phyloP scores from a whole-genome alignment of 345 rosid species.

The Populus ilicifolia region DNA sequence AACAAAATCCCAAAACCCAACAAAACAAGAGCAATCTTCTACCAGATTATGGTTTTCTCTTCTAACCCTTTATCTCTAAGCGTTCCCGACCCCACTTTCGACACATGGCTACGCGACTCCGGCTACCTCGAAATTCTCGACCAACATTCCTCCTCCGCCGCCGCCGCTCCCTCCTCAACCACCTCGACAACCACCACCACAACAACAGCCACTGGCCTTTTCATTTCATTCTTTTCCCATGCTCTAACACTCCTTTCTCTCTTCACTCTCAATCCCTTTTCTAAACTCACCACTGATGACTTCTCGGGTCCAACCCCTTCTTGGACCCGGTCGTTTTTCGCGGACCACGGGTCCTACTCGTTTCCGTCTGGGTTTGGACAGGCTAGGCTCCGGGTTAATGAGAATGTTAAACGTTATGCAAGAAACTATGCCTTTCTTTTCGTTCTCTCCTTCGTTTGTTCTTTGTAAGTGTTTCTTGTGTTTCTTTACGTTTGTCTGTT shows the following conservation, averaged over 20 bases:
- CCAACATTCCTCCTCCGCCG: constrained; percentile 42
- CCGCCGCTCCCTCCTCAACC: constrained; percentile 19
- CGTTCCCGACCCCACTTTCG: constrained; percentile 77
- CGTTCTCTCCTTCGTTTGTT: constrained; percentile 76
- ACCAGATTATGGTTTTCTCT: constrained; percentile 31
- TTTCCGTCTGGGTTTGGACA: constrained; percentile 71
- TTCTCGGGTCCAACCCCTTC: constrained; percentile 68
- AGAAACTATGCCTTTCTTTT: constrained; percentile 74
- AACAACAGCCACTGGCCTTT: constrained; percentile 37
- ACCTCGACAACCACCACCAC: constrained; percentile 30
- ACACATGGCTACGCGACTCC: constrained; percentile 91
- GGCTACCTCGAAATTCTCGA: constrained; percentile 90
- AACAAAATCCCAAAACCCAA: neutral
- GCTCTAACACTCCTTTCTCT: constrained; percentile 55
- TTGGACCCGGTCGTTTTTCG: constrained; percentile 77
- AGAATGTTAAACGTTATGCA: constrained; percentile 88
- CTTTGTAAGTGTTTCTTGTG: constrained; percentile 47
- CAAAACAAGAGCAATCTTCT: neutral
- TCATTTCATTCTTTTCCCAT: constrained; percentile 41
- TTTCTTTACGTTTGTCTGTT: neutral
- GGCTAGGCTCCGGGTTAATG: constrained; percentile 73
- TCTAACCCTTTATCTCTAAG: constrained; percentile 66
- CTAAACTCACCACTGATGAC: constrained; percentile 80
- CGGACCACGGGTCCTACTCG: constrained; percentile 62
- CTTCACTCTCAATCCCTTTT: constrained; percentile 66